phyloP scores from a whole-genome alignment of 306 rosid species.

The Luffa acutangula region DNA sequence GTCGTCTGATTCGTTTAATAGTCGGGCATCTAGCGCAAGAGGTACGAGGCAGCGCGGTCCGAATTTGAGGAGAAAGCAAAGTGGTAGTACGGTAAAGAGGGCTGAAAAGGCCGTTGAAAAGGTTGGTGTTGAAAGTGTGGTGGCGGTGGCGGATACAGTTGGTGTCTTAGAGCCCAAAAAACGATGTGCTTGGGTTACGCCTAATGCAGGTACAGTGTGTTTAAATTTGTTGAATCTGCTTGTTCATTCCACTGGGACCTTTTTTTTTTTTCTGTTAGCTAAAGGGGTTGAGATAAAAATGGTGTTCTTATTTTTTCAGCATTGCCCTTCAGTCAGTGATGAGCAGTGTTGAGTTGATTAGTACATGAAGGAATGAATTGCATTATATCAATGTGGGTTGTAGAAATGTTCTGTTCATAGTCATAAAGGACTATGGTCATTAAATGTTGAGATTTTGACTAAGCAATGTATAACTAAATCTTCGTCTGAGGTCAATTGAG shows the following conservation, averaged over 20 bases:
- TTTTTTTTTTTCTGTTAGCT: not conserved
- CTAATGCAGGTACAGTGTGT: conserved; percentile 43
- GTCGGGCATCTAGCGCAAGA: conserved; percentile 49
- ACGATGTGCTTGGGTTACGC: conserved; percentile 77
- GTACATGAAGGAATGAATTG: not conserved
- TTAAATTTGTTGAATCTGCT: not conserved
- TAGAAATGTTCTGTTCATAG: not conserved
- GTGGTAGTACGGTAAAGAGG: conserved; percentile 14
- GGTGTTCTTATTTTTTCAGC: not conserved
- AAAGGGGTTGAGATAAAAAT: not conserved
- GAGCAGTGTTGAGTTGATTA: not conserved
- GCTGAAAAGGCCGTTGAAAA: conserved; percentile 23
- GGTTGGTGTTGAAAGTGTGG: conserved; percentile 22
- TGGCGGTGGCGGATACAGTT: conserved; percentile 21
- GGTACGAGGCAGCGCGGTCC: conserved; percentile 16
- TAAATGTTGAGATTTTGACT: not conserved
- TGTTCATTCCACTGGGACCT: not conserved
- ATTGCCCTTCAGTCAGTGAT: not conserved
- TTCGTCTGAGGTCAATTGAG: not conserved
- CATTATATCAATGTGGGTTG: not conserved
- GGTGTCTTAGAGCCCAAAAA: conserved; percentile 52
- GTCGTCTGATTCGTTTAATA: conserved; percentile 59
- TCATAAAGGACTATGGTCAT: not conserved
- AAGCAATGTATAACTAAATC: not conserved
- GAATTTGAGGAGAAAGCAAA: conserved; percentile 31